These are phyloP conservation scores for Neotropicomus parvogracilis DNA, from an alignment of 1,284 basidiomycete genomes.

Conservation along the genomic window DNA sequence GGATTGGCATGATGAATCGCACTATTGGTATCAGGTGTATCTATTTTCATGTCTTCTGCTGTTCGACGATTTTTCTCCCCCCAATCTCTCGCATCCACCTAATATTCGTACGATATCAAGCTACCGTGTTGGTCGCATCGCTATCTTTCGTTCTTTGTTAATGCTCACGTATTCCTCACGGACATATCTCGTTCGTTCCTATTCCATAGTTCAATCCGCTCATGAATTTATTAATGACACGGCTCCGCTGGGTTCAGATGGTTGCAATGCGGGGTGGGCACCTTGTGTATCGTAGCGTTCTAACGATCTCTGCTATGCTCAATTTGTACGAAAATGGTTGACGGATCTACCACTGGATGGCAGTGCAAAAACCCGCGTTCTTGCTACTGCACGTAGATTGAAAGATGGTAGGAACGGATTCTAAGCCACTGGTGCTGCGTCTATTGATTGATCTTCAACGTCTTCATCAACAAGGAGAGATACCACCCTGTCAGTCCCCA, in stretches of 20 bases:
- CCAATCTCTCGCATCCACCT: constrained; percentile 24
- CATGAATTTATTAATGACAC: constrained; percentile 17
- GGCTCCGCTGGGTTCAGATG: constrained; percentile 17
- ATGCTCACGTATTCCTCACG: constrained; percentile 26
- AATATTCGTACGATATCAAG: constrained; percentile 20
- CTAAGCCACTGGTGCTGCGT: background rate
- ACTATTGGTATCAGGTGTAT: constrained; percentile 21
- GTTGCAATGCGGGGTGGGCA: constrained; percentile 9
- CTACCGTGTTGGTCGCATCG: constrained; percentile 18
- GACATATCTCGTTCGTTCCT: constrained; percentile 11
- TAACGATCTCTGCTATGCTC: constrained; percentile 9
- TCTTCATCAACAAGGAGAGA: constrained; percentile 48
- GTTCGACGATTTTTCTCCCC: constrained; percentile 15
- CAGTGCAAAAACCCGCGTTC: background rate
- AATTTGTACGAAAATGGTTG: background rate
- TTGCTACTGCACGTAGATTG: background rate
- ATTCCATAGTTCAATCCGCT: constrained; percentile 14
- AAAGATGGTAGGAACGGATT: background rate
- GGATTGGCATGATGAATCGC: constrained; percentile 18
- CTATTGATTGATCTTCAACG: constrained; percentile 24
- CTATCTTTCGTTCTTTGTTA: constrained; percentile 27
- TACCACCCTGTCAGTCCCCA: constrained; percentile 86
- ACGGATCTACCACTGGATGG: background rate
- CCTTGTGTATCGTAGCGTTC: constrained; percentile 27
- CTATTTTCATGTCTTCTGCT: constrained; percentile 23